phyloP scores from a whole-genome alignment of 495 filamentous ascomycete species.

The Tuber calosporum region DNA sequence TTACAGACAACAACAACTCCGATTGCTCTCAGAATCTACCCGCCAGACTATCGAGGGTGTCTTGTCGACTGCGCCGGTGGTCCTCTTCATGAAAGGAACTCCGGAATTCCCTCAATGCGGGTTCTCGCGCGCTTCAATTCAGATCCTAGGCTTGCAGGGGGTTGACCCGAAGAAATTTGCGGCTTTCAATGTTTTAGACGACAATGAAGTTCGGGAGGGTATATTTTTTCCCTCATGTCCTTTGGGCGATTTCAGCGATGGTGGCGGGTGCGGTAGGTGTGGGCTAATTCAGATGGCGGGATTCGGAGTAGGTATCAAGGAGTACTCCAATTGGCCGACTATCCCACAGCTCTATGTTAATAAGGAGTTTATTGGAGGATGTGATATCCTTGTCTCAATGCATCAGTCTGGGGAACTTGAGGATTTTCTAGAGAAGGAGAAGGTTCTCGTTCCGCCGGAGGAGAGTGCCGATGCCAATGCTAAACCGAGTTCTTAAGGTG shows the following conservation, averaged over 20 bases:
- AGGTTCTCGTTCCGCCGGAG: conserved; percentile 60
- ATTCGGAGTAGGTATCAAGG: conserved; percentile 70
- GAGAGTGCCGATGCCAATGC: conserved; percentile 20
- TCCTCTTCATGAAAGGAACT: conserved; percentile 98
- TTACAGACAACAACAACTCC: conserved; percentile 43
- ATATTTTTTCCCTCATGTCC: conserved; percentile 37
- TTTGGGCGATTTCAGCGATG: neutral
- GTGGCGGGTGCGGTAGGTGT: neutral
- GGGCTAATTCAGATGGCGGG: conserved; percentile 12
- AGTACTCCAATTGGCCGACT: conserved; percentile 97
- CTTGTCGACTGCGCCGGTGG: conserved; percentile 74
- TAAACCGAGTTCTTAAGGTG: neutral
- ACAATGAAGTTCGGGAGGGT: conserved; percentile 79
- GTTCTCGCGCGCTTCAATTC: conserved; percentile 89
- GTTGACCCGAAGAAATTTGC: conserved; percentile 95
- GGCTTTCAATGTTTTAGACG: conserved; percentile 93
- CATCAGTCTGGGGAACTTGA: conserved; percentile 92
- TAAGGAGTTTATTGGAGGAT: conserved; percentile 93
- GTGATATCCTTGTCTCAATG: conserved; percentile 95
- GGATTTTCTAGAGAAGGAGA: conserved; percentile 83
- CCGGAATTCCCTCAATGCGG: conserved; percentile 97
- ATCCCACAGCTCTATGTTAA: conserved; percentile 94
- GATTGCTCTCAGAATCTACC: conserved; percentile 70
- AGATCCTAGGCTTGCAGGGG: conserved; percentile 88
- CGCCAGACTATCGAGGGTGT: conserved; percentile 78